Conservation (phyloP, 2,329 filamentous ascomycete species). For the Claviceps citrina region DNA sequence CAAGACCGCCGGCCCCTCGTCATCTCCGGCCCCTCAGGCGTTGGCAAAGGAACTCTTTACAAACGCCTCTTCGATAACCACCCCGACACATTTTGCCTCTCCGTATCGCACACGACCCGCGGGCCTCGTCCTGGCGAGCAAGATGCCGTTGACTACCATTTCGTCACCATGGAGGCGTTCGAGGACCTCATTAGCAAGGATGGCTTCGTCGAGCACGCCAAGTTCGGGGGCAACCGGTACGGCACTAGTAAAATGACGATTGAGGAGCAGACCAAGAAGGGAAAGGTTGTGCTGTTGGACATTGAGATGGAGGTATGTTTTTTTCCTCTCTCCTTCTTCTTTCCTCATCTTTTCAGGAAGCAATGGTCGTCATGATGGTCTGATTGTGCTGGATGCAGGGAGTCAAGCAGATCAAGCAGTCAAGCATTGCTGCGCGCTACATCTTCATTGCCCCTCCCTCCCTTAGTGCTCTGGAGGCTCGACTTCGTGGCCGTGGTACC, state of each 20-base stretch:
- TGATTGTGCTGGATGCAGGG: constrained; percentile 26
- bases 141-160: constrained; percentile 71
- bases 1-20: constrained; percentile 48
- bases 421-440: constrained; percentile 59
- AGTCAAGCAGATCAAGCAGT: constrained; percentile 81
- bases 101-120: constrained; percentile 66
- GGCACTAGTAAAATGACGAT: constrained; percentile 73
- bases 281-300: constrained; percentile 67
- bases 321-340: no score
- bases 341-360: no score
- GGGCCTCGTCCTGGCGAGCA: constrained; percentile 58
- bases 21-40: constrained; percentile 62
- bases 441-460: constrained; percentile 74
- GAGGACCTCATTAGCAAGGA: constrained; percentile 47
- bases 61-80: constrained; percentile 48
- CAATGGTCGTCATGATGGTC: neutral
- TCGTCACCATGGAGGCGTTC: constrained; percentile 52
- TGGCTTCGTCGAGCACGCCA: constrained; percentile 73
- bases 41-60: constrained; percentile 69
- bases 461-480: constrained; percentile 55
- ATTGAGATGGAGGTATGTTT: constrained; percentile 80
- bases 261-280: constrained; percentile 54
- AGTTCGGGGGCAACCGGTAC: constrained; percentile 76
- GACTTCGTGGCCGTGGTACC: constrained; percentile 61
- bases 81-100: constrained; percentile 36